These are phyloP conservation scores for Colletotrichum navitas DNA, from an alignment of 2,329 filamentous ascomycete genomes.

Conservation along the genomic window DNA sequence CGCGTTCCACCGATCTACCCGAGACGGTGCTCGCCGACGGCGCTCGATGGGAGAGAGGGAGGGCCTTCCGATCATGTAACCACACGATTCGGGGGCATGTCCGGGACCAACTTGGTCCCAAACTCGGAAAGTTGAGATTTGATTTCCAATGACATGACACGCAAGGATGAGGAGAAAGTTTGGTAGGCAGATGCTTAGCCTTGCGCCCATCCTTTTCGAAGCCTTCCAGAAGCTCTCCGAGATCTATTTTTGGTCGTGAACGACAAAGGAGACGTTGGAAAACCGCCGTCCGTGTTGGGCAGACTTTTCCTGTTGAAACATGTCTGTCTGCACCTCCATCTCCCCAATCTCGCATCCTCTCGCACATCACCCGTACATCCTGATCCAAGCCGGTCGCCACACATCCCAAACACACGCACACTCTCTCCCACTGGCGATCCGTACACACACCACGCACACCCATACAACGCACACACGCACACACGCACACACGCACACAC, in stretches of 20 bases:
- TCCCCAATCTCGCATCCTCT: slow-evolving; percentile 11
- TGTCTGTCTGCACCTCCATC: slow-evolving; percentile 21
- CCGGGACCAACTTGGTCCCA: not conserved
- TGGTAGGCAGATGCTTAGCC: slow-evolving; percentile 27
- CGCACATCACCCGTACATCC: not conserved
- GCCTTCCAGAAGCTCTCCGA: slow-evolving; percentile 32
- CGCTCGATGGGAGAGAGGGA: not conserved
- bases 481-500: not conserved
- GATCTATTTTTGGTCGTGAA: slow-evolving; percentile 40
- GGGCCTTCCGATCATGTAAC: slow-evolving; percentile 28
- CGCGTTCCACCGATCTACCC: slow-evolving; percentile 22
- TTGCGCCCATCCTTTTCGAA: slow-evolving; percentile 28
- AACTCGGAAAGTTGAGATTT: slow-evolving; percentile 13
- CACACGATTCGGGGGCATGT: slow-evolving; percentile 20
- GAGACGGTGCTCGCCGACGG: slow-evolving; percentile 33
- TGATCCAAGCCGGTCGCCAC: slow-evolving; percentile 2
- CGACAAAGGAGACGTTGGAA: slow-evolving; percentile 15
- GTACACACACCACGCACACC: slow-evolving; percentile 1
- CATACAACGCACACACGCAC: not conserved
- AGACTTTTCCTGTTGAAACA: slow-evolving; percentile 37
- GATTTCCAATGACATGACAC: not conserved
- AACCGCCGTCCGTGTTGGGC: slow-evolving; percentile 16
- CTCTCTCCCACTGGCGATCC: not conserved
- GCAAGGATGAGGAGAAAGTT: slow-evolving; percentile 20
- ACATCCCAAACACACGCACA: not conserved